Evolutionary conservation across 1,284 basidiomycete species (phyloP).

Genomic region (Malassezia brasiliensis): DNA sequence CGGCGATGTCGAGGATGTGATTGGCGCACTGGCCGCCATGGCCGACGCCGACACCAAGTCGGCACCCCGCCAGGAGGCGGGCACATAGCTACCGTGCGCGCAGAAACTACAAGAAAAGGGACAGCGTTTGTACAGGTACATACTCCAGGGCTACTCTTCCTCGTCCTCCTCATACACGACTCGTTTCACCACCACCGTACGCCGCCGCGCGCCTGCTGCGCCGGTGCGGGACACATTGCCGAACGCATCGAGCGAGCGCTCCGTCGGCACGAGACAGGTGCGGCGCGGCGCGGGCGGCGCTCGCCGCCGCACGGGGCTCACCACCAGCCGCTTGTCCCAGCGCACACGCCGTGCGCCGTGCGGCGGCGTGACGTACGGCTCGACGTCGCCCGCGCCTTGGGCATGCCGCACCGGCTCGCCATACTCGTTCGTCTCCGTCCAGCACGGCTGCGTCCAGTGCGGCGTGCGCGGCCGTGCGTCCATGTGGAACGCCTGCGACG

Average conservation of each 20-base stretch:
- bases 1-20: conserved; percentile 29
- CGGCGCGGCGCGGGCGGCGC: background rate
- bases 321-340: conserved; percentile 15
- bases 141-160: background rate
- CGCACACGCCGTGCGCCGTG: conserved; percentile 2
- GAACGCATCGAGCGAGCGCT: conserved; percentile 4
- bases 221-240: conserved; percentile 5
- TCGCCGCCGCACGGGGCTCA: conserved; percentile 3
- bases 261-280: background rate
- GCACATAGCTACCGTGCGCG: no score
- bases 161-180: conserved; percentile 11
- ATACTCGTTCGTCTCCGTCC: conserved; percentile 2
- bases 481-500: conserved; percentile 4
- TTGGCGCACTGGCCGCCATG: conserved; percentile 39
- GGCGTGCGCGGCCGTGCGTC: background rate
- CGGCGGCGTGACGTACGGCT: conserved; percentile 11
- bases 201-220: background rate
- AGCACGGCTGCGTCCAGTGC: background rate
- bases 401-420: conserved; percentile 12
- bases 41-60: conserved; percentile 18
- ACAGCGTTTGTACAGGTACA: background rate
- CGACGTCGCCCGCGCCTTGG: conserved; percentile 10
- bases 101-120: no score
- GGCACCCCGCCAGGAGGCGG: background rate
- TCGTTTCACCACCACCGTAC: conserved; percentile 3